A percentile compares a stretch with the other conserved stretches of the same genome.
Conservation (phyloP, 495 filamentous ascomycete species). For the Aspergillus haitiensis region DNA sequence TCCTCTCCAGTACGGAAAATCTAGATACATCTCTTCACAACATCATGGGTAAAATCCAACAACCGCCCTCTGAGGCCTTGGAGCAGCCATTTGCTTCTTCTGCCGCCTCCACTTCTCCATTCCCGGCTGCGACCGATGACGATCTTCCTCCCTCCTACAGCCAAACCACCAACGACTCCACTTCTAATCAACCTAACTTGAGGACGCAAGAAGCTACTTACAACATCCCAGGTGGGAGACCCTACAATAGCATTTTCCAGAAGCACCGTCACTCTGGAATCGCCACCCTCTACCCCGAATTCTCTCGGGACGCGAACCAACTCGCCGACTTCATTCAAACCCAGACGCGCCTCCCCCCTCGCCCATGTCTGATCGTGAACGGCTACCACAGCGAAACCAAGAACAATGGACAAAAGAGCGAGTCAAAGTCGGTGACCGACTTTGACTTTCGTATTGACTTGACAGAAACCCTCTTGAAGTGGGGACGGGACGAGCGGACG, state of each 20-base stretch:
- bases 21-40: too few species aligned
- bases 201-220: conserved; percentile 3
- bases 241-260: conserved; percentile 14
- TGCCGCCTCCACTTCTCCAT: too few species aligned
- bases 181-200: background rate
- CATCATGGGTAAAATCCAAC: too few species aligned
- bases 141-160: background rate
- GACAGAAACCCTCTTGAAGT: conserved; percentile 16
- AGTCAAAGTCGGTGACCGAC: conserved; percentile 35
- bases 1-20: too few species aligned
- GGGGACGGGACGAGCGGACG: conserved; percentile 6
- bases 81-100: too few species aligned
- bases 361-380: conserved; percentile 34
- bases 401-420: conserved; percentile 32
- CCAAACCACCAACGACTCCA: background rate
- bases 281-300: conserved; percentile 29
- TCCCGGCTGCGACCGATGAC: background rate
- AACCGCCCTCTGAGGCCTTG: too few species aligned
- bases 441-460: conserved; percentile 45
- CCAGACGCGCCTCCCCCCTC: conserved; percentile 39
- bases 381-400: conserved; percentile 37
- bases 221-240: conserved; percentile 11
- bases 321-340: conserved; percentile 31
- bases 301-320: conserved; percentile 26
- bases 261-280: conserved; percentile 21